Evolutionary conservation across 192 early-diverging fungal genomes (phyloP), one percentile per base, ranked within the genome.

Genomic region (Gonapodya sp.): DNA sequence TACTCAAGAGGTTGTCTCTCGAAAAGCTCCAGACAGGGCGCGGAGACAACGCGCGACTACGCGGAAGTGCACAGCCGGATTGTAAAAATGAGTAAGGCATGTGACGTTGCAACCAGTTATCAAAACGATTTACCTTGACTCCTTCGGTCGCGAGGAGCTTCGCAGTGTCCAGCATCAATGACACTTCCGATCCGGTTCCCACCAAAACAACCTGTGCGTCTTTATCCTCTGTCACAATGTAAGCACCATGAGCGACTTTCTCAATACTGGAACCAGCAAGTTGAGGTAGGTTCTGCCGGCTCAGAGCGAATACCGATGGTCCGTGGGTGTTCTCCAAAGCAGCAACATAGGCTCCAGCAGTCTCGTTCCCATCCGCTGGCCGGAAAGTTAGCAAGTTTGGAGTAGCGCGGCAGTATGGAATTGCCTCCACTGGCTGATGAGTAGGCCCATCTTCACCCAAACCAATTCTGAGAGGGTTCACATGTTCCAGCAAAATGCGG

Each of bases 381-480:
- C 96, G 93, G 85, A 96, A 87, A 80, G 91, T 91, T 64, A 94
- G 83, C 81, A 93, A 88, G 88, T 97, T 95, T 81, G 97, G 97
- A 46, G 93, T 92, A 1, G 96, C 96, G 78, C 97, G 93, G 73
- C 94, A 85, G 84, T 91, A 87, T 64, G 96, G 93, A 80, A 97
- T 83, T 2, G 97, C 97, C 86, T 99, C 97, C 37, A 99, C 93
- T 16, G 97, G 97, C 86, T 99, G 97, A 87, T 99, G 97, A 77
- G 97, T 99, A 34, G 97, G 97, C 1, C 97, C 97, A 87, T 99
- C 97, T 85, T 99, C 97, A 82, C 97, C 97, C 36, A 96, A 91
- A 82, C 97, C 97, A 81, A 99, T 96, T 36, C n/a, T n/a, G n/a
- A n/a, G n/a, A n/a, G n/a, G n/a, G n/a, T n/a, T n/a, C n/a, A n/a